Evolutionary conservation across 2,329 filamentous ascomycete genomes (phyloP), one percentile per base, ranked within the genome.

Genomic region (Fusarium sp.): DNA sequence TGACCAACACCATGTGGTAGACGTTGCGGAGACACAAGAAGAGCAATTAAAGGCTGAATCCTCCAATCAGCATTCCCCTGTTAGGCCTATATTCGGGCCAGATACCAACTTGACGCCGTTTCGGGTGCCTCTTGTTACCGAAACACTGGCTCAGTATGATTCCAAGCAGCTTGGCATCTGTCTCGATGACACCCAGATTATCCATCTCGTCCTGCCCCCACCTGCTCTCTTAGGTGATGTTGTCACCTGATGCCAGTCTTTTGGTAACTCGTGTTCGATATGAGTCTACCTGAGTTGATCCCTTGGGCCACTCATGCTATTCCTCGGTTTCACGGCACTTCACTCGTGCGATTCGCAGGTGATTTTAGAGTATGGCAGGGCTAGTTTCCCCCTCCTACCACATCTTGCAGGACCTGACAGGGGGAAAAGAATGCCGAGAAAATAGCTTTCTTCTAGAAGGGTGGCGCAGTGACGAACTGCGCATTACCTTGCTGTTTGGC

Each of bases 361-460:
- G 57, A 35, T 53, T 61, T 62, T 60, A 44, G 22, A 38, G 35
- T 42, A 42, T 46, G 47, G 53, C 47, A 44, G 33, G 49, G 35
- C 50, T 62, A 38, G 15, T 60, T 54, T 45, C 25, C 60, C 57
- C 61, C 68, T 70, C 61, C 45, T 62, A 61, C 60, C 22, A 53
- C 47, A 70, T 67, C 50, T 54, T 55, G 53, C 66, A 72, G 65
- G 35, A 57, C 17, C 17, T 45, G 35, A 53, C 73, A 62, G 61
- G 67, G 68, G 41, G 36, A 20, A 44, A 22, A 50, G 25, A n/a
- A 25, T 62, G 58, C 67, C 70, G 70, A 67, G 72, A 67, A 69
- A 70, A 73, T 62, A 64, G 47, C 67, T 55, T 65, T 68, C 44
- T 75, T 75, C 73, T 75, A 66, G 72, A 75, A 75, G 55, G 56